These are phyloP conservation scores for Cucurbita maxima DNA, from an alignment of 306 rosid species.

Conservation along the genomic window DNA sequence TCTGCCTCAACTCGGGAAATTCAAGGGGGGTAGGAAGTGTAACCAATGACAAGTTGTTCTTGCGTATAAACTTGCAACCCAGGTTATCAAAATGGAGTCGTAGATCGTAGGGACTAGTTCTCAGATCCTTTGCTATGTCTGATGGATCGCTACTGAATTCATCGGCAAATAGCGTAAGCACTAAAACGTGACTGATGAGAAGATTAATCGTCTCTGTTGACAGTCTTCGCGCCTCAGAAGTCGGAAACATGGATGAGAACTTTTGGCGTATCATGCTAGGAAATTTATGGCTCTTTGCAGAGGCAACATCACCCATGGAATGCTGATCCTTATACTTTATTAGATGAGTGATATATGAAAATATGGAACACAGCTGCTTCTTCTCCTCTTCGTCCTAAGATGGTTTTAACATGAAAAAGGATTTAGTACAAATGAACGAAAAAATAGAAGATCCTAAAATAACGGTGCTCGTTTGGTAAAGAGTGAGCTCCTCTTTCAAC, in stretches of 20 bases:
- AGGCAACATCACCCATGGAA: slow-evolving; percentile 30
- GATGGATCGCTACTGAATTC: slow-evolving; percentile 35
- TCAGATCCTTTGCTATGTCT: slow-evolving; percentile 68
- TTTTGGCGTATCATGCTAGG: slow-evolving; percentile 41
- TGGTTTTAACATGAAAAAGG: background rate
- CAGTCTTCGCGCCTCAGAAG: slow-evolving; percentile 23
- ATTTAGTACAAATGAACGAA: background rate
- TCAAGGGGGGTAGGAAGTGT: slow-evolving; percentile 56
- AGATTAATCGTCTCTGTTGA: slow-evolving; percentile 42
- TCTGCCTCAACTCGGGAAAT: slow-evolving; percentile 31
- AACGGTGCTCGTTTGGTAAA: background rate
- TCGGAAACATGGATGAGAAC: slow-evolving; percentile 38
- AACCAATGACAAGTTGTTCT: slow-evolving; percentile 6
- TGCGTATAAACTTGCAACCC: slow-evolving; percentile 50
- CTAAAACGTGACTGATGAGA: slow-evolving; percentile 52
- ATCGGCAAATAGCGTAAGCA: slow-evolving; percentile 57
- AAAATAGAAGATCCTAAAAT: background rate
- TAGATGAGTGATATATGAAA: slow-evolving; percentile 66
- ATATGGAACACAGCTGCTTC: slow-evolving; percentile 37
- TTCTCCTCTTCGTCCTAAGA: slow-evolving; percentile 62
- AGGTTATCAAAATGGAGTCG: slow-evolving; percentile 28
- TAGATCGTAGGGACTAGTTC: slow-evolving; percentile 11
- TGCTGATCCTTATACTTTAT: slow-evolving; percentile 60
- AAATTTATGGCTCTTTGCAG: slow-evolving; percentile 39
- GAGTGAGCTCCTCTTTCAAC: background rate